Evolutionary conservation across 306 rosid genomes (phyloP), one percentile per base, ranked within the genome.

Genomic region (Quercus agrifolia): DNA sequence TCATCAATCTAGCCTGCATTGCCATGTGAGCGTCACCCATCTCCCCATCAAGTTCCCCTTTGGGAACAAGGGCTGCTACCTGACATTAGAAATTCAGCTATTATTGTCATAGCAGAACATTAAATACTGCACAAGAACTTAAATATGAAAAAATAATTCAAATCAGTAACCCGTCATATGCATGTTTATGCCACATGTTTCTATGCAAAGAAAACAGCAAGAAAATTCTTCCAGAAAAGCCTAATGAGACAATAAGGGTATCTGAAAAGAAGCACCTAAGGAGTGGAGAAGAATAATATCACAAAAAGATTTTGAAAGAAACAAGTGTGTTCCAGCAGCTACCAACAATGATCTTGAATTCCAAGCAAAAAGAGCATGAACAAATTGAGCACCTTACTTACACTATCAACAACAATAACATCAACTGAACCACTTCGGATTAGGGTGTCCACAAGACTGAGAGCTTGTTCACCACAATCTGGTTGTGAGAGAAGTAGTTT

Each of bases 21-120:
- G 99, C 97, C 92, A 91, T 88, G 83, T 90, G 97, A 78, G 97
- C 97, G 76, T 94, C 97, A 33, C 93, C 98, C 97, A 92, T 91
- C 78, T 89, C 97, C 19, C 97, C 97, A 81, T 94, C 99, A 80
- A 94, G 97, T 80, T 92, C 99, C 73, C 94, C 83, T 85, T 92
- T 92, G 57, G 99, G 99, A 86, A 94, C 95, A 77, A 94, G 97
- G 21, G 97, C 97, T 33, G 99, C 97, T 49, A 94, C 99, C 99
- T 94, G 82, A 76, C 58, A 84, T 57, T 30, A 58, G 72, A 70
- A 67, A 79, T 23, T 82, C 84, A 30, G 73, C 66, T 80, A 77
- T 51, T 73, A 27, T 30, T 81, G 25, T 71, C 74, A 75, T 35
- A 74, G 67, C 35, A 38, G 70, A 64, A 51, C 2, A 66, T 56